Conservation (phyloP, 768 basidiomycete species). For the Xerocomellus amylosporus region DNA sequence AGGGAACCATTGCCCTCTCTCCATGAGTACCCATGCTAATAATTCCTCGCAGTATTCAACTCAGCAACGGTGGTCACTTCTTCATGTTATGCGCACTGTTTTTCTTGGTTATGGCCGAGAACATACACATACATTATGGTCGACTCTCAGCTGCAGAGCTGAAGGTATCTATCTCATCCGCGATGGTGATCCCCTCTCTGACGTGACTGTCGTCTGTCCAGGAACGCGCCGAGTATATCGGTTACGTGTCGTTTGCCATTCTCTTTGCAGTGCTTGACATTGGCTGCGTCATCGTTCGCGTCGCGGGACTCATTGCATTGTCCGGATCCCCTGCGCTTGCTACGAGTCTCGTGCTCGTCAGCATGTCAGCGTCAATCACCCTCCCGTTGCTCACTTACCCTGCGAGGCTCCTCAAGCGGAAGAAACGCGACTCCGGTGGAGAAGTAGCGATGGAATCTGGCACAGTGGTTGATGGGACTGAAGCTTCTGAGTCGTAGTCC, state of each 20-base stretch:
- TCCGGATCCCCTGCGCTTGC: constrained; percentile 15
- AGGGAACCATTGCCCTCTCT: not conserved
- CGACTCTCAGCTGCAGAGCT: constrained; percentile 22
- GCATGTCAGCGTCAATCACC: constrained; percentile 4
- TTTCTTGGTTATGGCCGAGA: constrained; percentile 21
- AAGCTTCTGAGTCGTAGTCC: not conserved
- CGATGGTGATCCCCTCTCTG: not conserved
- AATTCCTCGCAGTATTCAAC: constrained; percentile 16
- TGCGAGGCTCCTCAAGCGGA: not conserved
- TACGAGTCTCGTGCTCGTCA: constrained; percentile 8
- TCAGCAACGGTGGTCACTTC: constrained; percentile 4
- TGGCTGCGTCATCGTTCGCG: constrained; percentile 18
- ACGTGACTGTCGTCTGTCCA: not conserved
- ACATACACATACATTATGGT: constrained; percentile 17
- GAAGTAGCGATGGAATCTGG: constrained; percentile 6
- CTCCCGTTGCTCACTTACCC: constrained; percentile 1
- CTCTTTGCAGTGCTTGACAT: constrained; percentile 20
- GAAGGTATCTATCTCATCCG: constrained; percentile 16
- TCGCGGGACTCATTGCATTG: constrained; percentile 9
- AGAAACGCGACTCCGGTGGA: not conserved
- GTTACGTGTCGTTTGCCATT: constrained; percentile 15
- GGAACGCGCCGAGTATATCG: constrained; percentile 14
- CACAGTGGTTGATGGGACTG: not conserved
- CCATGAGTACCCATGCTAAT: not conserved
- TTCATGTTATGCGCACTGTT: constrained; percentile 13